Evolutionary conservation across 2,329 filamentous ascomycete species (phyloP), one percentile per base, ranked within the genome.

Genomic region (Colletotrichum sp.): DNA sequence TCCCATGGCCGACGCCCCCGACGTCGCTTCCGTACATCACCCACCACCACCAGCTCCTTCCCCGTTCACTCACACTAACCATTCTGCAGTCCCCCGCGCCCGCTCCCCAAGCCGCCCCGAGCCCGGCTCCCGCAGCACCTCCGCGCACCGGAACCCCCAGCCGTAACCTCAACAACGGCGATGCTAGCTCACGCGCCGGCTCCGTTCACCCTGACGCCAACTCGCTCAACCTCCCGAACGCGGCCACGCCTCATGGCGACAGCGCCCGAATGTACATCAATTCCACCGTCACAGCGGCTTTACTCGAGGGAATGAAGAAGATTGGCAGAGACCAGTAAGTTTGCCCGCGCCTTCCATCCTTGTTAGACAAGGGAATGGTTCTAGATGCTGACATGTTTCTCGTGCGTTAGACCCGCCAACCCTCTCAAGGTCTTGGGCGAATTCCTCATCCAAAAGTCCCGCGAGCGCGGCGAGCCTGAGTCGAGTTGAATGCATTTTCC

Each of bases 261-360:
- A 92, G 93, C 1, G 92, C 92, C 7, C 90, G 94, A 61, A 90
- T 91, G 80, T 96, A 95, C 82, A 84, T 96, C 79, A 95, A 95
- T 81, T 88, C 89, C 65, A 94, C 92, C 80, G 90, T 96, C 55
- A 94, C 93, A 1, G 91, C 91, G 1, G 89, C 90, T 30, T 81
- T 96, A 74, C 85, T 95, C 52, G 93, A 95, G 80, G 94, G 93
- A 29, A 94, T 96, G 93, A 95, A 95, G 86, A 84, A 89, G 71
- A 82, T 96, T 76, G 93, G 93, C 6, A 92, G 91, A 79, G 92
- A 95, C 57, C 91, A 93, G 94, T 95, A 85, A 81, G 93, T 89
- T 59, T 55, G 8, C 30, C 15, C 66, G 78, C 25, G 25, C 25
- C 25, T 25, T 25, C 25, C 25, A 25, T 25, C 25, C 25, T 25